Evolutionary conservation across 441 rosid species (phyloP).

Genomic region (Hura crepitans): DNA sequence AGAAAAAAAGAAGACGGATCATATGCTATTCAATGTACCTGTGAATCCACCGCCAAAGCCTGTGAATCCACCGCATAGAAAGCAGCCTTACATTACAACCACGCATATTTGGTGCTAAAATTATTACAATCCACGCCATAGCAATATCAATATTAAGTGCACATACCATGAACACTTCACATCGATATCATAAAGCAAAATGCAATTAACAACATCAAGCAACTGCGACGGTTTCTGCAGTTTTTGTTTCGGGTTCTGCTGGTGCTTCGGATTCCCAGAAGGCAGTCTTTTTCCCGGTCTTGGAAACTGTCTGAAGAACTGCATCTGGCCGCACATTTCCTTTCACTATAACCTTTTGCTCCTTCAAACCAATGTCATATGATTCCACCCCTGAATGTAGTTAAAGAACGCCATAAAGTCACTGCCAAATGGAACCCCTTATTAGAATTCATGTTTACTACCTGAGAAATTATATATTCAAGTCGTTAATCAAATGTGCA

Average conservation of each 20-base stretch:
- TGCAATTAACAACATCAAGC: constrained; percentile 31
- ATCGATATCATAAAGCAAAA: constrained; percentile 1
- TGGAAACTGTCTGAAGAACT: constrained; percentile 72
- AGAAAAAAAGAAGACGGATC: too few species aligned
- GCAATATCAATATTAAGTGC: constrained; percentile 5
- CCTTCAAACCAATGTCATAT: constrained; percentile 66
- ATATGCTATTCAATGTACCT: constrained; percentile 5
- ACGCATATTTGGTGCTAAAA: constrained; percentile 20
- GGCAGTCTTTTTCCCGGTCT: constrained; percentile 76
- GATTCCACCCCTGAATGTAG: constrained; percentile 63
- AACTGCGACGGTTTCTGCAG: constrained; percentile 38
- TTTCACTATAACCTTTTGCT: constrained; percentile 82
- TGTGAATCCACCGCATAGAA: constrained; percentile 12
- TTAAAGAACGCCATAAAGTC: neutral
- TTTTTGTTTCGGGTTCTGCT: constrained; percentile 35
- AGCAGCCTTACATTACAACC: constrained; percentile 23
- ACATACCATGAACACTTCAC: constrained; percentile 7
- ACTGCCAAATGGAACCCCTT: neutral
- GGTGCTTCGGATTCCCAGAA: constrained; percentile 63
- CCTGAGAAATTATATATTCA: neutral
- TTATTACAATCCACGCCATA: constrained; percentile 9
- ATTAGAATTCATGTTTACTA: neutral
- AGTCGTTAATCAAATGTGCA: neutral
- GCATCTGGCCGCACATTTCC: constrained; percentile 82
- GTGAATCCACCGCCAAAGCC: too few species aligned